These are phyloP conservation scores for Aquilaria yunnanensis DNA, from an alignment of 345 rosid genomes.

Conservation along the genomic window DNA sequence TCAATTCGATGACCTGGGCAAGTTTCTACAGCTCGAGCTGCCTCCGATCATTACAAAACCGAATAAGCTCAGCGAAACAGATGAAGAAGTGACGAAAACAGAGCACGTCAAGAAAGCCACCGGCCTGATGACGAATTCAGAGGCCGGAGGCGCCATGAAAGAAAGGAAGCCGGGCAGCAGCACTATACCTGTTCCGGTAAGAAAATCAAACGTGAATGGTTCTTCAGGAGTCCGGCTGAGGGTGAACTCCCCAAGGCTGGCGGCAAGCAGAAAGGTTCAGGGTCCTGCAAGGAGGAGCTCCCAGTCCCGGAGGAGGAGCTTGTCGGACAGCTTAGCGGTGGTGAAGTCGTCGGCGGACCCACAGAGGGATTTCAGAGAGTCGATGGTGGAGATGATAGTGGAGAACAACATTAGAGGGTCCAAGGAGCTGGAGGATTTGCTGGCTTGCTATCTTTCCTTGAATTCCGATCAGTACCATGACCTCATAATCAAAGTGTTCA, in stretches of 20 bases:
- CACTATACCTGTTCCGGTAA: conserved; percentile 5
- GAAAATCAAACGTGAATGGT: conserved; percentile 14
- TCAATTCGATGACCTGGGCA: conserved; percentile 18
- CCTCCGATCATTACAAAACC: conserved; percentile 67
- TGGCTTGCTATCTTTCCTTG: conserved; percentile 78
- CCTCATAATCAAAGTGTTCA: conserved; percentile 82
- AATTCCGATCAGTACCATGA: conserved; percentile 82
- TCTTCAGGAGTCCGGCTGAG: conserved; percentile 73
- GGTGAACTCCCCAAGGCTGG: conserved; percentile 56
- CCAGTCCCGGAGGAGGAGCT: conserved; percentile 18
- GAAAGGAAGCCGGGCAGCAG: conserved; percentile 16
- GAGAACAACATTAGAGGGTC: conserved; percentile 73
- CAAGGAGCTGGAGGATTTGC: conserved; percentile 82
- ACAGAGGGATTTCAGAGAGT: conserved; percentile 78
- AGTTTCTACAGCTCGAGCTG: conserved; percentile 38
- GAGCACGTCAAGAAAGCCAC: conserved; percentile 12
- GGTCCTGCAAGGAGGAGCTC: conserved; percentile 26
- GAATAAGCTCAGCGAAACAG: conserved; percentile 22
- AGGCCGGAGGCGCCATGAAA: conserved; percentile 13
- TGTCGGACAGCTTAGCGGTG: conserved; percentile 60
- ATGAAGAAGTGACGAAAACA: conserved; percentile 12
- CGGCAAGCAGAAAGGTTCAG: conserved; percentile 26
- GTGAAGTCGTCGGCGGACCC: conserved; percentile 87
- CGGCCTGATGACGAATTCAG: not conserved
- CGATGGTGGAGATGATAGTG: conserved; percentile 97